Evolutionary conservation across 352 stramenopile genomes (phyloP), one percentile per base, ranked within the genome.

Genomic region (Phytophthora hibernalis): DNA sequence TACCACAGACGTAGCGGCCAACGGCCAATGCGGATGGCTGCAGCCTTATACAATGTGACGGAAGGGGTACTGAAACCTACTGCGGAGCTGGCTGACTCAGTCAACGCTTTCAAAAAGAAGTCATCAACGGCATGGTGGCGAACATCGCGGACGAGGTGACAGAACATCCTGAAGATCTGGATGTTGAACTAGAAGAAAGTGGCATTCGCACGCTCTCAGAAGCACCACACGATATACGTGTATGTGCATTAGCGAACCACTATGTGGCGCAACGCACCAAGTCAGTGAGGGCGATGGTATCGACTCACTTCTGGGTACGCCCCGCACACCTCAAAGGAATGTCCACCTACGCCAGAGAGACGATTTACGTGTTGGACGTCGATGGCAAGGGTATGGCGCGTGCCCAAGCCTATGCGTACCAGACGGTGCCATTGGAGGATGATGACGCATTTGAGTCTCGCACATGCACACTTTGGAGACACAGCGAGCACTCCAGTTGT

Each of bases 71-170:
- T n/a, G n/a, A n/a, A n/a, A n/a, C n/a, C n/a, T n/a, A n/a, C n/a
- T n/a, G n/a, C n/a, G n/a, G n/a, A n/a, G n/a, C n/a, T n/a, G n/a
- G n/a, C n/a, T n/a, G n/a, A n/a, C n/a, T n/a, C n/a, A n/a, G n/a
- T n/a, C n/a, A n/a, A n/a, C n/a, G n/a, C n/a, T n/a, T n/a, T n/a
- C n/a, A 52, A n/a, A 35, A 37, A 20, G 31, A 43, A 26, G 53
- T 60, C 0, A 35, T 60, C 4, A 60, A 60, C 16, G 38, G 22
- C 2, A 50, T 60, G 53, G 11, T 56, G 10, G 50, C 28, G 10
- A 56, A 45, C 11, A 6, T 56, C 11, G 9, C 9, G 3, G 33
- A 47, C 18, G 30, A 56, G 18, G 6, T 4, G 2, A 28, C 4
- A 13, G 15, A 47, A 18, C 15, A 33, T 0, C 50, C 50, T 1